Evolutionary conservation across 2,329 filamentous ascomycete genomes (phyloP).

Genomic region (Fonsecaea erecta): DNA sequence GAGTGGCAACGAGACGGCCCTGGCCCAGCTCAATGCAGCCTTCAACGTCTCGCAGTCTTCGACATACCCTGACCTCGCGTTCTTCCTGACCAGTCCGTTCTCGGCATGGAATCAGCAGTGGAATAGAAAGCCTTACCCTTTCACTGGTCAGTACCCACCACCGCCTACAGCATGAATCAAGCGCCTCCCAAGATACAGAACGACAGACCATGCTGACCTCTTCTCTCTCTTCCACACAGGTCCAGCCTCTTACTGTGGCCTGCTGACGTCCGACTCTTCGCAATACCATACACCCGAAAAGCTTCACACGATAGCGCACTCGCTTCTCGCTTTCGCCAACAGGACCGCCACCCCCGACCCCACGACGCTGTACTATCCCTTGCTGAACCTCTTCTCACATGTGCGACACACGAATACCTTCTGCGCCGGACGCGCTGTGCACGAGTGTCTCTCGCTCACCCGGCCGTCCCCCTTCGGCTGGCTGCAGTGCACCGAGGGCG

Average conservation of each 20-base stretch:
- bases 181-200: too few species aligned
- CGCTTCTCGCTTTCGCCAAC: constrained; percentile 11
- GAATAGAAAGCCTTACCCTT: constrained; percentile 42
- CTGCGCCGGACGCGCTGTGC: constrained; percentile 1
- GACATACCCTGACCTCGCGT: constrained; percentile 44
- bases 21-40: constrained; percentile 52
- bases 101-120: constrained; percentile 56
- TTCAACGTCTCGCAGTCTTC: constrained; percentile 48
- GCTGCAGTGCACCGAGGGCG: constrained; percentile 16
- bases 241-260: background rate
- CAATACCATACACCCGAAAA: background rate
- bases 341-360: constrained; percentile 7
- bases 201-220: background rate
- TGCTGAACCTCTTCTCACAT: constrained; percentile 15
- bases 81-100: constrained; percentile 52
- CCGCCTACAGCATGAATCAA: too few species aligned
- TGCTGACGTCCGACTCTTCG: background rate
- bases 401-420: background rate
- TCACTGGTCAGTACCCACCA: constrained; percentile 6
- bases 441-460: constrained; percentile 1
- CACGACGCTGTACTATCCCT: constrained; percentile 1
- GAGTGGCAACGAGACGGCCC: constrained; percentile 48
- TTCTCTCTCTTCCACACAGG: background rate
- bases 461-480: background rate
- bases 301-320: constrained; percentile 43